Evolutionary conservation across 129 eudicot genomes (phyloP), one percentile per base, ranked within the genome.

Genomic region (Flaveria linearis): DNA sequence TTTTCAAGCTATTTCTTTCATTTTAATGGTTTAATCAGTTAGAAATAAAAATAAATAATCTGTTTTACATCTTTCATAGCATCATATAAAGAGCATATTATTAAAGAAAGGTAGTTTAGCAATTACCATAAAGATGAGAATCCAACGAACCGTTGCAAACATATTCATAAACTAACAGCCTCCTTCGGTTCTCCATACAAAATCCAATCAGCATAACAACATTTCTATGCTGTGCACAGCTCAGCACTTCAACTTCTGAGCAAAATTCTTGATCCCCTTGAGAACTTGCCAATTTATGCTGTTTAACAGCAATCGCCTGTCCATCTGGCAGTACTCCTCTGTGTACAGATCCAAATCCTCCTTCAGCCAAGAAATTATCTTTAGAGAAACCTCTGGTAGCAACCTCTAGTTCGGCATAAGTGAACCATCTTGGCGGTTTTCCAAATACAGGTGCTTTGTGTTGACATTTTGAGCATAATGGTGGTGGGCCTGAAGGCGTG

Each of bases 251-350:
- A 28, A 94, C 98, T 84, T 94, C 98, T 6, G 98, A 91, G 82
- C 98, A 94, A 68, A 94, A 93, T 71, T 93, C 98, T 65, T 86
- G 93, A 82, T 93, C 98, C 33, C 98, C 98, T 87, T 93, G 98
- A 69, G 97, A 88, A 81, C 98, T 93, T 18, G 98, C 98, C 86
- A 93, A 63, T 76, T 93, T 95, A 68, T 95, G 99, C 62, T 95
- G 99, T 84, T 95, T 95, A 63, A 95, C 99, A 53, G 99, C 99
- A 43, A 95, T 88, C 0, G 87, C 83, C 73, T 84, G 99, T 4
- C 99, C 99, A 81, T 95, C 96, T 23, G 91, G 96, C 12, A 95
- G 88, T 43, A 89, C 66, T 5, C 99, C 99, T 86, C 96, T 68
- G 52, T 95, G 86, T 17, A 95, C 99, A 10, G 99, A 95, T 42